Evolutionary conservation across 23 red algal genomes (phyloP), one percentile per base, ranked within the genome.

Genomic region (Gracilariopsis chorda): DNA sequence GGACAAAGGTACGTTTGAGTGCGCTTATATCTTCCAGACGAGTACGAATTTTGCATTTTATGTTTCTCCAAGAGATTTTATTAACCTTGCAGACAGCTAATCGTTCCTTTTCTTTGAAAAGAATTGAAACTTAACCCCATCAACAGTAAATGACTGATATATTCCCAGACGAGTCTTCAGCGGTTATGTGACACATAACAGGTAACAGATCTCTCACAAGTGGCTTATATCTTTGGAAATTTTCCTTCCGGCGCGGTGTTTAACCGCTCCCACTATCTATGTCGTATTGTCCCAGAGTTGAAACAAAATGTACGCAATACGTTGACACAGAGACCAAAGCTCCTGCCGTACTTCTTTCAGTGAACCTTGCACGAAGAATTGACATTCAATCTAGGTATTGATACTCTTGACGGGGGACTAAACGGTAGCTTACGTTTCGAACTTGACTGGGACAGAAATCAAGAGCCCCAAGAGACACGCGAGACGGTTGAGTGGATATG

Each of bases 251-350:
- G n/a, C n/a, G n/a, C n/a, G n/a, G n/a, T n/a, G n/a, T n/a, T n/a
- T n/a, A n/a, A n/a, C n/a, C n/a, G n/a, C n/a, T n/a, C n/a, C n/a
- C n/a, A n/a, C n/a, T n/a, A n/a, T n/a, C n/a, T n/a, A n/a, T n/a
- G n/a, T n/a, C n/a, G n/a, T n/a, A n/a, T n/a, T n/a, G n/a, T n/a
- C n/a, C n/a, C 57, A 89, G 85, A 89, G 85, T 62, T 96, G 30
- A 99, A 99, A 60, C 93, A 96, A 61, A 96, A 94, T 80, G 72
- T 95, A 29, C 68, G 97, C 6, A 99, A 96, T 85, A 39, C 80
- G 3, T 74, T 99, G 43, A 82, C 91, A 36, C 61, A 91, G 30
- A 83, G 70, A 28, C 97, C 94, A 36, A 46, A 90, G 16, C 82
- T 95, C 30, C 84, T 99, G 2, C 74, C 86, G 16, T 55, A 80